Conservation (phyloP, 2,329 filamentous ascomycete species). For the Sporothrix curviconia region DNA sequence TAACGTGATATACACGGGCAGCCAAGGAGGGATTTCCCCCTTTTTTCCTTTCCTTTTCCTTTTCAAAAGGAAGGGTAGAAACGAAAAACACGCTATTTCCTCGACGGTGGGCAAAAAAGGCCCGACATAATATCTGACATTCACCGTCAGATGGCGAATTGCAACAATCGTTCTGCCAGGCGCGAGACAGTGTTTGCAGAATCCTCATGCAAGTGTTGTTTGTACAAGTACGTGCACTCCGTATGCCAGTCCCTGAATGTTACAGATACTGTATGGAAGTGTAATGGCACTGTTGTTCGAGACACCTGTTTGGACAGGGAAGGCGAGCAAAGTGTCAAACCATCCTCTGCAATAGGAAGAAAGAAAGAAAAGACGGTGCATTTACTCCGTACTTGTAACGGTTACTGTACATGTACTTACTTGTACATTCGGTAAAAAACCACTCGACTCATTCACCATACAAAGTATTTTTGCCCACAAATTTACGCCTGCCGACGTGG, state of each 20-base stretch:
- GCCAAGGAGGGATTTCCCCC: too few relatives aligned
- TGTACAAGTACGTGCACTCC: not conserved
- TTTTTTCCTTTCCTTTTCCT: too few relatives aligned
- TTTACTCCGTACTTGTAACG: too few relatives aligned
- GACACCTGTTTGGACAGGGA: not conserved
- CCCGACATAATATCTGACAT: conserved; percentile 5
- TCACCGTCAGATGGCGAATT: conserved; percentile 1
- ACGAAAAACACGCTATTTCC: not conserved
- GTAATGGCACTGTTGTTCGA: not conserved
- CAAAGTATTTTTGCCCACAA: too few relatives aligned
- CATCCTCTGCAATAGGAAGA: not conserved
- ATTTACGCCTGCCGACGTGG: too few relatives aligned
- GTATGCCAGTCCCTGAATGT: not conserved
- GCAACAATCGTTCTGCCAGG: not conserved
- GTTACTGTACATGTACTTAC: too few relatives aligned
- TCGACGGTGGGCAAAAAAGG: conserved; percentile 3
- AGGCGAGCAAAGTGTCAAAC: too few relatives aligned
- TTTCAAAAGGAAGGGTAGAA: not conserved
- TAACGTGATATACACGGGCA: too few relatives aligned
- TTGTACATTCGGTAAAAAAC: too few relatives aligned
- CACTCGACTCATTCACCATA: not conserved
- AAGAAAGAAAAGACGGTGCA: not conserved
- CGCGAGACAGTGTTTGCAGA: not conserved
- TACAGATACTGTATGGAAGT: not conserved
- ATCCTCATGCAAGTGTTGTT: not conserved